A percentile compares a stretch with the other conserved stretches of the same genome.
Evolutionary conservation across 148 eudicot species (phyloP).

Genomic region (Arctostaphylos glauca): DNA sequence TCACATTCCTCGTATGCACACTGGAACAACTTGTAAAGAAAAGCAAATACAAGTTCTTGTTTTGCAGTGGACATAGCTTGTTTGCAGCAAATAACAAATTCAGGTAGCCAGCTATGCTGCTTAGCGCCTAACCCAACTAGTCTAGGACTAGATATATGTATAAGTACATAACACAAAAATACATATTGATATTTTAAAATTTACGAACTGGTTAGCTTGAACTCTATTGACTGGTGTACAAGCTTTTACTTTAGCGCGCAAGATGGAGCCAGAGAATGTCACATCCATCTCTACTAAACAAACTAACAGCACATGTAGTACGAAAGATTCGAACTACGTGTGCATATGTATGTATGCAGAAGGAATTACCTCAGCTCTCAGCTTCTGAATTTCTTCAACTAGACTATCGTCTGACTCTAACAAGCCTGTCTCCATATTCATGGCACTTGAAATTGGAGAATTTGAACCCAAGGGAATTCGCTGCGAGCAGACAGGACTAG

Average conservation of each 20-base stretch:
- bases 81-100: background rate
- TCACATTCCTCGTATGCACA: background rate
- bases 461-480: conserved; percentile 9
- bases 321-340: background rate
- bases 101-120: background rate
- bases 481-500: conserved; percentile 15
- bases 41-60: background rate
- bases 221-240: background rate
- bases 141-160: too few relatives aligned
- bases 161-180: too few relatives aligned
- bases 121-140: too few relatives aligned
- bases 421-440: conserved; percentile 17
- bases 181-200: too few relatives aligned
- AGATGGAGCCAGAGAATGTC: background rate
- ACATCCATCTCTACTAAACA: background rate
- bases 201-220: background rate
- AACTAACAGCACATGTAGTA: background rate
- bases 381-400: conserved; percentile 28
- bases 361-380: conserved; percentile 32
- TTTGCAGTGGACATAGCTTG: background rate
- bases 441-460: conserved; percentile 11
- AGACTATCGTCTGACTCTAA: conserved; percentile 18
- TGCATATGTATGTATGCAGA: background rate
- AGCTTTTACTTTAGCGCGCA: background rate
- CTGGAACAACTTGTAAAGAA: background rate